Percentiles rank a stretch among this genome's conserved stretches.
These are phyloP conservation scores for Rusavskia elegans DNA, from an alignment of 495 filamentous ascomycete species.

Conservation along the genomic window DNA sequence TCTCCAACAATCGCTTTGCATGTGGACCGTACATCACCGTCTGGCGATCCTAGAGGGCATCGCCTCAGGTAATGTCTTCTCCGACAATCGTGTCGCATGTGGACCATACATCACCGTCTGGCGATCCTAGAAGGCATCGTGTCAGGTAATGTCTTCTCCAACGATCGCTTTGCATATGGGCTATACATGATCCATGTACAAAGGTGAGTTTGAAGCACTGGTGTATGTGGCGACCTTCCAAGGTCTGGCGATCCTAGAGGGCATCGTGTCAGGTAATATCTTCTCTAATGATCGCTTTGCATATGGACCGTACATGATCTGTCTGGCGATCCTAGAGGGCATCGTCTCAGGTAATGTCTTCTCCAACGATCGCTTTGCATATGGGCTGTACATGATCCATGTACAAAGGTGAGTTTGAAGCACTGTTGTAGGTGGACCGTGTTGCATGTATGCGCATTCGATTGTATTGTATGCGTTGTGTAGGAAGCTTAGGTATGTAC, in stretches of 20 bases:
- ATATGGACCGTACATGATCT: slow-evolving; percentile 1
- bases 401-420: neutral
- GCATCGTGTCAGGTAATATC: neutral
- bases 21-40: too few species aligned
- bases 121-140: slow-evolving; percentile 3
- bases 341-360: neutral
- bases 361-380: neutral
- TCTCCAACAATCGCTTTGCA: too few species aligned
- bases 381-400: slow-evolving; percentile 2
- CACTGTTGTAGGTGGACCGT: slow-evolving; percentile 14
- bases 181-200: slow-evolving; percentile 3
- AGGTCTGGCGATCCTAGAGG: slow-evolving; percentile 5
- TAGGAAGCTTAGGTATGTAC: too few species aligned
- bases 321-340: slow-evolving; percentile 4
- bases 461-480: too few species aligned
- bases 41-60: too few species aligned
- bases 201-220: slow-evolving; percentile 2
- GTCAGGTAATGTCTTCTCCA: neutral
- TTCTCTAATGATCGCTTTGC: neutral
- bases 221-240: too few species aligned
- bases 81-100: too few species aligned
- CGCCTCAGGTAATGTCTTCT: too few species aligned
- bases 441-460: too few species aligned
- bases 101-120: slow-evolving; percentile 6
- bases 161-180: neutral